Evolutionary conservation across 805 yeast species (phyloP), one percentile per base, ranked within the genome.

Genomic region (Lipomyces yamadae): DNA sequence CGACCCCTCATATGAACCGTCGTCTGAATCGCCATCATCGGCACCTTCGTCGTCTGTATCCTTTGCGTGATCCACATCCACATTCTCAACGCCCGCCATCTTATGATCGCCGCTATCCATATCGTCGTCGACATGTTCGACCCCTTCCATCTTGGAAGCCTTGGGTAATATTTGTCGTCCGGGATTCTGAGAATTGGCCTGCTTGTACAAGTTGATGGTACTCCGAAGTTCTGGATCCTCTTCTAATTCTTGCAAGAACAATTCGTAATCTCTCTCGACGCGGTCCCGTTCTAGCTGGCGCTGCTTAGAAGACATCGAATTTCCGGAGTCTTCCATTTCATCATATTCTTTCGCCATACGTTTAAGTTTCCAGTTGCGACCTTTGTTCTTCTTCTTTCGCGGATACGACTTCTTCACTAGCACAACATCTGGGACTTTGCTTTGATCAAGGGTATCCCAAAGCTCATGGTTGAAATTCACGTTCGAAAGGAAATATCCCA

Each of bases 331-430:
- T 56, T 88, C 92, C 71, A 91, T 87, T 73, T 93, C 98, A 72
- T 86, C 85, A 81, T 93, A 96, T 80, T 95, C 98, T 76, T 84
- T 90, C 50, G 98, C 98, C 97, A 94, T 93, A 84, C 98, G 90
- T 88, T 91, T 90, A 79, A 94, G 86, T 80, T 89, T 91, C 96
- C 97, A 91, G 78, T 83, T 83, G 84, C 94, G 88, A 83, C 88
- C 85, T 85, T 88, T 89, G 72, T 85, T 80, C 80, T 86, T 89
- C 81, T 85, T 86, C 58, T 86, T 82, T 83, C 97, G 88, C 57
- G 88, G 84, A 81, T 92, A 94, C 78, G 87, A 86, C 76, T 92
- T 92, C 92, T 92, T 92, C 65, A 94, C 96, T 69, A 93, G 78
- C 1, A 92, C 84, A 60, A 93, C 97, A 74, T 93, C 98, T 24